A percentile compares a stretch with the other conserved stretches of the same genome.
These are phyloP conservation scores for Calonectria honghensis DNA, from an alignment of 2,329 filamentous ascomycete genomes.

Conservation along the genomic window DNA sequence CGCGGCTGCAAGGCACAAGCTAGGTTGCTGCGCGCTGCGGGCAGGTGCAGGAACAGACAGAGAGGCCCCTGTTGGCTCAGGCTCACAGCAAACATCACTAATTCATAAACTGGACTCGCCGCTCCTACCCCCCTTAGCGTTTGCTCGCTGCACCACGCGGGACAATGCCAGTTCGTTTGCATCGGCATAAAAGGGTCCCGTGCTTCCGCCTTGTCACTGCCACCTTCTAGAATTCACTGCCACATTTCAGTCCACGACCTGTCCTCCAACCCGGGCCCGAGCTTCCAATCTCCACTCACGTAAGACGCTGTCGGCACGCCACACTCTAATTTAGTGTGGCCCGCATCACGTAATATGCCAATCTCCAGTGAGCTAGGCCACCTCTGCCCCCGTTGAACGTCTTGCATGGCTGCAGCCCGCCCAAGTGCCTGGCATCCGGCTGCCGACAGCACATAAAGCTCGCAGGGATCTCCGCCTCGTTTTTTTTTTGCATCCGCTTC, in stretches of 20 bases:
- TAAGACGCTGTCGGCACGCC: slow-evolving; percentile 13
- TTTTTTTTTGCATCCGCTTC: background rate
- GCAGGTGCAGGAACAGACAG: background rate
- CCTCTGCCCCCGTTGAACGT: background rate
- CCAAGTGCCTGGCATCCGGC: background rate
- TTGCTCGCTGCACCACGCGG: background rate
- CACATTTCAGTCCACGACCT: background rate
- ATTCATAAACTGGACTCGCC: background rate
- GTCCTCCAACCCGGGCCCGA: background rate
- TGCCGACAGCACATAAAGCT: slow-evolving; percentile 1
- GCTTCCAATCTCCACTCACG: slow-evolving; percentile 9
- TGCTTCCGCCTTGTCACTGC: background rate
- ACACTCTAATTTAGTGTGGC: slow-evolving; percentile 20
- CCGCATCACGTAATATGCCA: slow-evolving; percentile 23
- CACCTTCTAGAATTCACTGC: slow-evolving; percentile 11
- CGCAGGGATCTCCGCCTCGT: slow-evolving; percentile 17
- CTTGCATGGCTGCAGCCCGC: background rate
- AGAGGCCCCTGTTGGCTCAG: background rate
- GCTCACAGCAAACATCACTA: slow-evolving; percentile 4
- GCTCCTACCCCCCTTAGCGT: background rate
- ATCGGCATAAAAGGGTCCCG: background rate
- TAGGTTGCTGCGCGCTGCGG: background rate
- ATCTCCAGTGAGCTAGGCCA: background rate
- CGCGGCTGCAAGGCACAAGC: slow-evolving; percentile 25
- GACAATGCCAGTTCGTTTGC: background rate